phyloP scores from a whole-genome alignment of 805 yeast genomes.

The Cyberlindnera meyerae region DNA sequence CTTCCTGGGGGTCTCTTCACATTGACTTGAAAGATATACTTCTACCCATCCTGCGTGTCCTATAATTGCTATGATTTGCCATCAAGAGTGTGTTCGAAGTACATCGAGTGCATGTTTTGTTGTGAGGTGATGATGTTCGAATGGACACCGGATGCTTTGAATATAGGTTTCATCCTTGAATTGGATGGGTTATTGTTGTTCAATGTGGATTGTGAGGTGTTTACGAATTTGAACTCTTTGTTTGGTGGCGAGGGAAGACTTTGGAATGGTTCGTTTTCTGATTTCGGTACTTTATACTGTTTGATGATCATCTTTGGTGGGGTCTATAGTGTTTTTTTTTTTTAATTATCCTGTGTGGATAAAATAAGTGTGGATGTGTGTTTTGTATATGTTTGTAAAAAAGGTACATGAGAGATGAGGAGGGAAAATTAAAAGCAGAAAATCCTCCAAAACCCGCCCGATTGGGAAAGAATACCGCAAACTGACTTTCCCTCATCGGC shows the following conservation, averaged over 20 bases:
- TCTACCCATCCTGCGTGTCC: conserved; percentile 9
- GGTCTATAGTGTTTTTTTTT: too few relatives aligned
- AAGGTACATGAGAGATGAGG: too few relatives aligned
- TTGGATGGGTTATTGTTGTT: conserved; percentile 10
- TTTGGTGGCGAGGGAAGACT: not conserved
- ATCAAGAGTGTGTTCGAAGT: conserved; percentile 21
- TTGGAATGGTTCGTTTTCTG: not conserved
- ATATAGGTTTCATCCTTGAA: conserved; percentile 23
- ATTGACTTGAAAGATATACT: conserved; percentile 19
- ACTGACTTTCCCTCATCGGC: too few relatives aligned
- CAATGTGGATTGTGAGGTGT: conserved; percentile 21
- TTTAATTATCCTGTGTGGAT: too few relatives aligned
- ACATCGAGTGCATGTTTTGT: conserved; percentile 10
- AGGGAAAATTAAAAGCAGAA: too few relatives aligned
- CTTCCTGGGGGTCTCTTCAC: conserved; percentile 43
- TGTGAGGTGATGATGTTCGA: conserved; percentile 6
- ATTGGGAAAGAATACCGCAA: too few relatives aligned
- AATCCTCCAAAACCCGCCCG: too few relatives aligned
- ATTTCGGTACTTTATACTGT: not conserved
- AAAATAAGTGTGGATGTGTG: too few relatives aligned
- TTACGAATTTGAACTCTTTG: conserved; percentile 20
- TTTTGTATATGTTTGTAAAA: too few relatives aligned
- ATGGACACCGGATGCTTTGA: conserved; percentile 15
- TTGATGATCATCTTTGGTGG: not conserved
- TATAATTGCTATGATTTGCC: too few relatives aligned